These are phyloP conservation scores for Paraleonurus japonicus DNA, from an alignment of 257 asterid genomes.

Conservation along the genomic window DNA sequence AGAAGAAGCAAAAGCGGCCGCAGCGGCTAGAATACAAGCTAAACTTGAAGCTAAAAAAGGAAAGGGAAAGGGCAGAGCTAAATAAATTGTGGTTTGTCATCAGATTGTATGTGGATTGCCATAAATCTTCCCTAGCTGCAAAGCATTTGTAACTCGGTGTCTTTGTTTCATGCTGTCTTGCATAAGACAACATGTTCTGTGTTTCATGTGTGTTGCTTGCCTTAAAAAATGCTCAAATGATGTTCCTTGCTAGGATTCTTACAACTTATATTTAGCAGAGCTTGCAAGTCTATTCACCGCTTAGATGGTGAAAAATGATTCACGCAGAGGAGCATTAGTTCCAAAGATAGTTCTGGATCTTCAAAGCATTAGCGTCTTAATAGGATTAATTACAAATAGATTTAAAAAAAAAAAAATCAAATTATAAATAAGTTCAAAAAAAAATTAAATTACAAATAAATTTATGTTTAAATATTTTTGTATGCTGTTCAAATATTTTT, in stretches of 20 bases:
- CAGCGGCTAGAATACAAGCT: conserved; percentile 96
- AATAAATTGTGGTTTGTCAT: background rate
- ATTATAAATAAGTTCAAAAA: too few species aligned
- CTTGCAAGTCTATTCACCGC: too few species aligned
- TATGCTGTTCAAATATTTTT: too few species aligned
- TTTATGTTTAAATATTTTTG: too few species aligned
- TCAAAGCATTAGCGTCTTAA: too few species aligned
- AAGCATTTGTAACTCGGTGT: background rate
- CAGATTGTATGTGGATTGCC: background rate
- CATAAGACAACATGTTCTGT: background rate
- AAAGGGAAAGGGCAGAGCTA: conserved; percentile 83
- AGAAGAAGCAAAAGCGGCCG: conserved; percentile 98
- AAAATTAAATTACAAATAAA: too few species aligned
- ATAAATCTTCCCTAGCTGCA: conserved; percentile 9
- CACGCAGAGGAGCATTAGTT: too few species aligned
- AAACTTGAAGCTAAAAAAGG: conserved; percentile 92
- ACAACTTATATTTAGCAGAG: too few species aligned
- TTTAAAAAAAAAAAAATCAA: too few species aligned
- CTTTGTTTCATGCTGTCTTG: background rate
- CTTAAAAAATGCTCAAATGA: background rate
- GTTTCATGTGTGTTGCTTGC: background rate
- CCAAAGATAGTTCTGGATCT: too few species aligned
- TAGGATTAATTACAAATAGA: too few species aligned
- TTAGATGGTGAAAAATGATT: too few species aligned
- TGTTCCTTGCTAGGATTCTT: background rate